These are phyloP conservation scores for Achaetomiella virescens DNA, from an alignment of 495 filamentous ascomycete species.

Conservation along the genomic window DNA sequence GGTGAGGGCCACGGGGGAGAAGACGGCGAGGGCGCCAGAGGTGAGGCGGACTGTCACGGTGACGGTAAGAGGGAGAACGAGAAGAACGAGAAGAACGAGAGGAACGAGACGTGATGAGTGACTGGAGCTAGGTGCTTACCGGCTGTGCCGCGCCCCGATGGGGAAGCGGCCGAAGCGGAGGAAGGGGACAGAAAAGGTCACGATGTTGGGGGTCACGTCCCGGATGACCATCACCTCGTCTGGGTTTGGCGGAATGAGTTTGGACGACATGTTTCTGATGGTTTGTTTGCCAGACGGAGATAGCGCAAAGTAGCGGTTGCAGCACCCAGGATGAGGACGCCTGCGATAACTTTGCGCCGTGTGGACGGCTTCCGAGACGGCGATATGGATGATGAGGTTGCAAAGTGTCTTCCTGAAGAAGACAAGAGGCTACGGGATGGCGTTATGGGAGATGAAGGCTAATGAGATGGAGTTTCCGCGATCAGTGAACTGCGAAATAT, in stretches of 20 bases:
- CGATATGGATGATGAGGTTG: background rate
- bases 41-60: slow-evolving; percentile 64
- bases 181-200: slow-evolving; percentile 81
- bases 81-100: too few species aligned
- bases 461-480: too few species aligned
- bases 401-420: too few species aligned
- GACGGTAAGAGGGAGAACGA: too few species aligned
- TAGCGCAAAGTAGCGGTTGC: background rate
- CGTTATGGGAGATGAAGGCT: too few species aligned
- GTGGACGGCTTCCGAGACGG: background rate
- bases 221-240: slow-evolving; percentile 82
- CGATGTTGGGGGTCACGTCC: slow-evolving; percentile 67
- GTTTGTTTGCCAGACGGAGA: background rate
- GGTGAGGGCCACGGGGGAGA: slow-evolving; percentile 83
- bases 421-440: too few species aligned
- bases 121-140: slow-evolving; percentile 44
- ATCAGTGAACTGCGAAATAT: too few species aligned
- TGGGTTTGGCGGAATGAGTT: slow-evolving; percentile 54
- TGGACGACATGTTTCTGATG: slow-evolving; percentile 34
- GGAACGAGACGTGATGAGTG: too few species aligned
- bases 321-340: background rate
- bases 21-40: slow-evolving; percentile 75
- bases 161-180: slow-evolving; percentile 71
- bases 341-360: too few species aligned
- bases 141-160: slow-evolving; percentile 80